Base-by-base conservation (phyloP, 148 eudicot genomes). In the Agrostemma githago region DNA sequence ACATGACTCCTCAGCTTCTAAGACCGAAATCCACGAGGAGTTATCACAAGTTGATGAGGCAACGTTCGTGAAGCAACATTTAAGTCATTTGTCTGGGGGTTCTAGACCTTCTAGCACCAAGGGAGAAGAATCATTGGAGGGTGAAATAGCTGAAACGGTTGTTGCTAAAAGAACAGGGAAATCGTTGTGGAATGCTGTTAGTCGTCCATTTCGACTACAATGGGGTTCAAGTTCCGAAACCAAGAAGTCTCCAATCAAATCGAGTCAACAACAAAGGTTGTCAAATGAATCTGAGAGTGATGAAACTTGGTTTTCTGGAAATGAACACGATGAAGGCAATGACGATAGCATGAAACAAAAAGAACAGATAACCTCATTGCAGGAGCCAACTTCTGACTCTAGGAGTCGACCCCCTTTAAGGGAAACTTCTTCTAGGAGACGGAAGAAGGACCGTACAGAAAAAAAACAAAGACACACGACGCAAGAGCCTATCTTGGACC, bases 251-350 rank as follows among this genome's bases (percentile, higher is more conserved):
- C 68, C 86, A 61, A 78, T 67, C 16, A 90, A 88, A 71, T 64
- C 87, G 4, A 87, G 83, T 57, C 84, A 79, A 68, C 84, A 79
- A 68, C 82, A 46, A 72, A 84, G 82, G 73, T 88, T 90, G 39
- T 78, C 89, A 10, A 82, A 82, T 80, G 86, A 84, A 78, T 89
- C 96, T 67, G 78, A 79, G 48, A 79, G 86, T 76, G 90, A 88
- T 64, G 97, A 85, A 68, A 56, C 92, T 75, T 85, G 89, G 89
- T 87, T 87, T 80, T 91, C 97, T 46, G 92, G 89, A 79, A 83
- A 85, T 72, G 93, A 91, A 65, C 84, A 78, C 12, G 91, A 88
- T 73, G 90, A 86, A 83, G 72, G 72, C 66, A 75, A 59, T 63
- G 83, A 75, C 46, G 86, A 68, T 62, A 76, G 68, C 53, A 43